Evolutionary conservation across 768 basidiomycete genomes (phyloP), one percentile per base, ranked within the genome.

Genomic region (Amanita muscaria): DNA sequence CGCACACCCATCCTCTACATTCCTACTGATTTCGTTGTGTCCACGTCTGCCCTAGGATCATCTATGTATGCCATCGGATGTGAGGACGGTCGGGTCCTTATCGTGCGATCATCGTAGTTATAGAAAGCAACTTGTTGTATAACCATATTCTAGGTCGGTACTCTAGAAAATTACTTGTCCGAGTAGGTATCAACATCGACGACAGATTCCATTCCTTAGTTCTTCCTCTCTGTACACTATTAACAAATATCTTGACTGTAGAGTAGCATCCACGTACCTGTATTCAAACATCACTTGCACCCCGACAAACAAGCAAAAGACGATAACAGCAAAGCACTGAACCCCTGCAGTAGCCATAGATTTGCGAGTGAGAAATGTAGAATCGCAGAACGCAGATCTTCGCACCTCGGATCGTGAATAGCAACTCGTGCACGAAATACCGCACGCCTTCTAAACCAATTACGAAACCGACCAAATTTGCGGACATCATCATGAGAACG

Each of bases 201-300:
- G 45, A 40, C 14, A 30, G 8, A 46, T 46, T 22, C 45, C 45
- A 39, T 46, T 46, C 21, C 45, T 39, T 27, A 22, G 21, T 19
- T 46, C 45, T 16, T 46, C 45, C 30, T 46, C 45, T 30, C 45
- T 46, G 27, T 22, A 21, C n/a, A n/a, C n/a, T n/a, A n/a, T n/a
- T n/a, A n/a, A n/a, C n/a, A n/a, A n/a, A n/a, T n/a, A n/a, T n/a
- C n/a, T n/a, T n/a, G n/a, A n/a, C n/a, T n/a, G n/a, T n/a, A n/a
- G n/a, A n/a, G n/a, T n/a, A n/a, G n/a, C n/a, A n/a, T n/a, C 25
- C 21, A 67, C 81, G 15, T 51, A 85, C 88, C 89, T 69, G 62
- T 98, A 98, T 56, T 98, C 94, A 48, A 98, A 90, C 94, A 97
- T 96, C 35, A 94, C 59, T 56, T 98, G 94, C 1, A 77, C 80